These are phyloP conservation scores for Asterophora lycoperdoides DNA, from an alignment of 768 basidiomycete genomes.

Conservation along the genomic window DNA sequence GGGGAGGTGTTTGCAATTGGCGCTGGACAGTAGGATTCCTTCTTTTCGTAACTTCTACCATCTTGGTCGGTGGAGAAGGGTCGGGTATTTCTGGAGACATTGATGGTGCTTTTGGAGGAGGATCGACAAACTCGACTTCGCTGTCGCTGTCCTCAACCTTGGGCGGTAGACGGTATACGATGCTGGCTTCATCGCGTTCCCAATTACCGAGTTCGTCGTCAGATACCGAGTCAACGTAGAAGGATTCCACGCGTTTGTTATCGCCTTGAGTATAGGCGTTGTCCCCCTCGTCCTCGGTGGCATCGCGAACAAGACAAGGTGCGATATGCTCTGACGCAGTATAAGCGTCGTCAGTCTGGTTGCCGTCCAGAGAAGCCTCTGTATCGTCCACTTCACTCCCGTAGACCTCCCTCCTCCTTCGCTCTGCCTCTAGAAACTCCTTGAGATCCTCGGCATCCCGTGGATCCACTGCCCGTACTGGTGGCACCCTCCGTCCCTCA, in stretches of 20 bases:
- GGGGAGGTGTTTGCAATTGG: slow-evolving; percentile 41
- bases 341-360: slow-evolving; percentile 13
- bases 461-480: slow-evolving; percentile 38
- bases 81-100: slow-evolving; percentile 7
- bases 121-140: slow-evolving; percentile 33
- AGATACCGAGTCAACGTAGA: slow-evolving; percentile 17
- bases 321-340: slow-evolving; percentile 7
- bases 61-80: background rate
- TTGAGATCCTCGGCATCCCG: slow-evolving; percentile 58
- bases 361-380: slow-evolving; percentile 20
- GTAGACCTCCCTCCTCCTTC: slow-evolving; percentile 41
- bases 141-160: slow-evolving; percentile 20
- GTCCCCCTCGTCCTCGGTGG: slow-evolving; percentile 1
- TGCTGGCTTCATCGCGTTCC: slow-evolving; percentile 39
- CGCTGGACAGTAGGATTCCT: background rate
- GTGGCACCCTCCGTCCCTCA: slow-evolving; percentile 34
- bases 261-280: background rate
- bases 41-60: background rate
- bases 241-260: background rate
- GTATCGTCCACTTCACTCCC: slow-evolving; percentile 44
- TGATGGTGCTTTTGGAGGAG: slow-evolving; percentile 2
- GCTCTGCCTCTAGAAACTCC: slow-evolving; percentile 67
- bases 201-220: slow-evolving; percentile 35
- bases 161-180: slow-evolving; percentile 26
- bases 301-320: background rate